Base-by-base conservation (phyloP, 179 eudicot genomes). In the Patellifolia procumbens region DNA sequence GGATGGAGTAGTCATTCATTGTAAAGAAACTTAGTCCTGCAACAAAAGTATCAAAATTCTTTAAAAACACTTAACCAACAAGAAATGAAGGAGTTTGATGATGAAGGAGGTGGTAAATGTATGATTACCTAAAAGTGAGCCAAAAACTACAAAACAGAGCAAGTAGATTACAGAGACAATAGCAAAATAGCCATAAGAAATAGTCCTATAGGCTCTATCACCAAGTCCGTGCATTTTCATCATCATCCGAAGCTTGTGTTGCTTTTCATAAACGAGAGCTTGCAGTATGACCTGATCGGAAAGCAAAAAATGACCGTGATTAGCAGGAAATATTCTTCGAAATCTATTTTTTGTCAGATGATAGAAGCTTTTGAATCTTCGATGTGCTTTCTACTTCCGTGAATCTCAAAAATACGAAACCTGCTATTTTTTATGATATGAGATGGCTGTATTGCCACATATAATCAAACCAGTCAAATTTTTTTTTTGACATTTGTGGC, bases 181-280 rank as follows among this genome's bases (percentile, higher is more conserved):
- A 73, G 87, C 86, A 73, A 88, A 90, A 77, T 92, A 94, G 77
- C 88, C 84, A 83, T 90, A 94, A 63, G 97, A 88, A 66, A 92
- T 90, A 76, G 85, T 79, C 98, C 93, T 88, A 83, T 94, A 94
- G 51, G 97, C 97, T 22, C 91, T 86, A 74, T 92, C 92, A 28
- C 91, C 91, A 68, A 94, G 98, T 39, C 98, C 98, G 78, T 94
- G 96, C 98, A 94, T 94, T 84, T 94, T 94, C 98, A 92, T 92
- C 98, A 92, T 94, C 72, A 92, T 90, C 76, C 94, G 85, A 22
- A 94, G 90, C 66, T 80, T 89, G 72, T 90, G 85, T 83, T 94
- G 86, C 84, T 91, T 94, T 88, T 94, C 98, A 74, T 94, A 94
- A 61, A 94, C 94, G 83, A 94, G 80, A 70, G 91, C 80, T 45